A percentile compares a stretch with the other conserved stretches of the same genome.
Evolutionary conservation across 1,284 basidiomycete species (phyloP).

Genomic region (Porogramme epimiltina): DNA sequence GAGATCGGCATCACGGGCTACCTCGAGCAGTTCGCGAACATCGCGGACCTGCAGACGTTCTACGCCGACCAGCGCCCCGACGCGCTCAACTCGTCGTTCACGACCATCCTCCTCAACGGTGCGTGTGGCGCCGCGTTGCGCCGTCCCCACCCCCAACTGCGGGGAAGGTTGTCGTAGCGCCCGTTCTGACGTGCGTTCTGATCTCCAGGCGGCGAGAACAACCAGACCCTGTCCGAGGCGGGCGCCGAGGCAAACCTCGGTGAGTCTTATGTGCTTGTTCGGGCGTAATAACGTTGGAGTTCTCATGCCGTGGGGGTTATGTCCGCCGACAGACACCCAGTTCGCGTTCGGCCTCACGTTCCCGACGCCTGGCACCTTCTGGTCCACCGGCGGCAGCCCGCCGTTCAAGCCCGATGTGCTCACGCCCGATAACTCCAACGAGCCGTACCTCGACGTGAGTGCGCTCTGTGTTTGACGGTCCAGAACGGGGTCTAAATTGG

Average conservation of each 20-base stretch:
- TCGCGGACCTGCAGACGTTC: constrained; percentile 46
- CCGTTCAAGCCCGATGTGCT: constrained; percentile 56
- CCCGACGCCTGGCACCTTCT: constrained; percentile 53
- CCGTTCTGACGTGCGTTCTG: no score
- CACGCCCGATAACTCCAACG: constrained; percentile 52
- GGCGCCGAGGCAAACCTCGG: constrained; percentile 70
- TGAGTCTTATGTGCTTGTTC: constrained; percentile 2
- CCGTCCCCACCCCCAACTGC: no score
- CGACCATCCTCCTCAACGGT: constrained; percentile 40
- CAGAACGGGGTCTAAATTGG: constrained; percentile 4
- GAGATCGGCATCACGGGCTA: constrained; percentile 64
- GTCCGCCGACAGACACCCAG: constrained; percentile 49
- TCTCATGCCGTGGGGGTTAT: neutral
- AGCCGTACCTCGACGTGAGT: constrained; percentile 60
- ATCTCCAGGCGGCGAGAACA: constrained; percentile 49
- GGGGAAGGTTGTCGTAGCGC: no score
- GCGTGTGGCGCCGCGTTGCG: no score
- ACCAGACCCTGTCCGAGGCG: constrained; percentile 54
- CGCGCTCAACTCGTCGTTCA: constrained; percentile 43
- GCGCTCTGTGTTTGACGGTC: neutral
- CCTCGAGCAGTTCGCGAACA: constrained; percentile 56
- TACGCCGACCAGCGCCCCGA: constrained; percentile 33
- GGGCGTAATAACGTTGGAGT: neutral
- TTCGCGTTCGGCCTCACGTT: constrained; percentile 65
- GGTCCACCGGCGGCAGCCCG: constrained; percentile 59